phyloP scores from a whole-genome alignment of 2,329 filamentous ascomycete species.

The Pseudocercospora eumusae region DNA sequence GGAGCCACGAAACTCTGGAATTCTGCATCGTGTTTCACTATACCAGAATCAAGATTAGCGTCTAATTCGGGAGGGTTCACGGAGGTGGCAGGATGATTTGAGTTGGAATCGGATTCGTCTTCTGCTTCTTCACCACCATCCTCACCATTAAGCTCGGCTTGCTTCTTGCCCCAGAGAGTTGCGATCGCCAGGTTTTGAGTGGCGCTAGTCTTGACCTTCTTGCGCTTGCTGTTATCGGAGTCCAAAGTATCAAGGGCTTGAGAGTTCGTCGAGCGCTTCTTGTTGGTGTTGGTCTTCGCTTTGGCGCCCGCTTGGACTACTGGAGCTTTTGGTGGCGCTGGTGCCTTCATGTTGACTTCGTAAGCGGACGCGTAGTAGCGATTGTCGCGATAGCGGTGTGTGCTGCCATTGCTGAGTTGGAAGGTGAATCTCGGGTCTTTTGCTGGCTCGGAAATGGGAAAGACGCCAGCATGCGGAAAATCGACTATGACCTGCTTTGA shows the following conservation, averaged over 20 bases:
- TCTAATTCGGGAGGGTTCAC: conserved; percentile 11
- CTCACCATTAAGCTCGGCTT: conserved; percentile 32
- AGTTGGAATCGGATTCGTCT: conserved; percentile 19
- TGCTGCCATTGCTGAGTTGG: conserved; percentile 20
- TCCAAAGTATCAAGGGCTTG: conserved; percentile 17
- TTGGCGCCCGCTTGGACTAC: background rate
- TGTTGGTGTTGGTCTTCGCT: conserved; percentile 15
- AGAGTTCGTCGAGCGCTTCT: conserved; percentile 24
- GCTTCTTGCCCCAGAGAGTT: conserved; percentile 34
- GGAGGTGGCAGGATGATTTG: background rate
- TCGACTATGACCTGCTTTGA: conserved; percentile 70
- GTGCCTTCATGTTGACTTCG: conserved; percentile 29
- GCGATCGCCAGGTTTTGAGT: conserved; percentile 27
- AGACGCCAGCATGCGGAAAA: conserved; percentile 82
- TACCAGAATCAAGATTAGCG: conserved; percentile 19
- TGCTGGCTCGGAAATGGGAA: conserved; percentile 69
- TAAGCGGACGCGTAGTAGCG: conserved; percentile 30
- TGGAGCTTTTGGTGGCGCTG: conserved; percentile 14
- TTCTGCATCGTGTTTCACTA: conserved; percentile 4
- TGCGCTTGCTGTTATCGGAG: conserved; percentile 49
- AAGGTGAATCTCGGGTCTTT: conserved; percentile 38
- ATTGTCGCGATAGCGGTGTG: conserved; percentile 29
- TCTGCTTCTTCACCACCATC: conserved; percentile 16
- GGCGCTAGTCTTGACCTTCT: conserved; percentile 55
- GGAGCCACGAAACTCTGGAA: conserved; percentile 18